Base-by-base conservation (phyloP, 1,284 basidiomycete species). In the Veloboletus limbatus region DNA sequence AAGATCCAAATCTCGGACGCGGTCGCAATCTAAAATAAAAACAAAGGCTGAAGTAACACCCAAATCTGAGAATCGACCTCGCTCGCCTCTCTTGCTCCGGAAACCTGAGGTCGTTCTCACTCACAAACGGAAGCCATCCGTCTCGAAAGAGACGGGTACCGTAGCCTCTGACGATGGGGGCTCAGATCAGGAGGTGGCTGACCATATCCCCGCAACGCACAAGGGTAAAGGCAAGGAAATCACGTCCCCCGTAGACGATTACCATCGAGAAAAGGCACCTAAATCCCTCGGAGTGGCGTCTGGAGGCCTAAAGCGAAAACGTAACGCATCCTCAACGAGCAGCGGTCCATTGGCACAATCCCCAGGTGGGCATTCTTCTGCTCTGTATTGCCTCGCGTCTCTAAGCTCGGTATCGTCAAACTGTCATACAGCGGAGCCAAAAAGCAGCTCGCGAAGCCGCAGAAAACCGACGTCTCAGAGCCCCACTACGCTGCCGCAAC, bases 231-330 rank as follows among this genome's bases (percentile, higher is more conserved):
- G 44, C 39, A 62, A 62, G 45, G 54, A 55, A 33, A 25, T 32
- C 11, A 7, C 14, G 11, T 11, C 38, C 8, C 18, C 31, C 2
- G 24, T 34, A 30, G 48, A 52, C 20, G 49, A 48, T 13, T 18
- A 2, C 13, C 13, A 4, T 37, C 46, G 16, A 24, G 54, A 53
- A 36, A 51, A 44, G 44, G 49, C 38, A 22, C 46, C 41, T 14
- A 51, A 55, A 39, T 20, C 59, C 7, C 36, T 36, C 3, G 51
- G 44, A 45, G 35, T 21, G 28, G 32, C 4, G 14, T 20, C 49
- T n/a, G 48, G 32, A 11, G 48, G 50, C 28, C 53, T 43, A 25
- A 60, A 60, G 32, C 62, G 58, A 44, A 64, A 60, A 36, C 58
- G 58, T 0, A 48, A 48, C 16, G 13, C 33, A 33, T 58, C 58